A percentile compares a stretch with the other conserved stretches of the same genome.
Evolutionary conservation across 306 rosid species (phyloP).

Genomic region (Malus fusca): DNA sequence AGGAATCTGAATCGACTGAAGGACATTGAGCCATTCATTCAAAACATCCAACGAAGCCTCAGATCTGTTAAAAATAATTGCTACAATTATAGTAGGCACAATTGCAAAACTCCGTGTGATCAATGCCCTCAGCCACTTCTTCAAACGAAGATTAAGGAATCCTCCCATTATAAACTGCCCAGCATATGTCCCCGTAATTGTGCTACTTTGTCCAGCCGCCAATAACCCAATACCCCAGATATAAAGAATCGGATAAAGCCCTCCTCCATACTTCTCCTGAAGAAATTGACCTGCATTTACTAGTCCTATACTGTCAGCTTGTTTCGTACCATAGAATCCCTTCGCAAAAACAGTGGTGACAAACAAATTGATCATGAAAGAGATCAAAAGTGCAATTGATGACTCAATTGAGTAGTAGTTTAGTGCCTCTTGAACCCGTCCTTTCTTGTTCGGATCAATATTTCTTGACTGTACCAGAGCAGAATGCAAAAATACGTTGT

Average conservation of each 20-base stretch:
- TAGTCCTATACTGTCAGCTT: conserved; percentile 65
- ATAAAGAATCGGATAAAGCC: conserved; percentile 71
- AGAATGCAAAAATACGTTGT: conserved; percentile 82
- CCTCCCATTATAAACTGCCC: conserved; percentile 98
- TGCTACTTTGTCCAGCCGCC: conserved; percentile 94
- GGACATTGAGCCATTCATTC: conserved; percentile 92
- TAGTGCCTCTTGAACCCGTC: conserved; percentile 75
- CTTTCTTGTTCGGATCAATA: conserved; percentile 54
- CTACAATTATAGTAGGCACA: conserved; percentile 74
- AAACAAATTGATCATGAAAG: conserved; percentile 72
- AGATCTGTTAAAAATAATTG: conserved; percentile 61
- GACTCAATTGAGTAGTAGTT: conserved; percentile 82
- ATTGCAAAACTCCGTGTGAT: conserved; percentile 83
- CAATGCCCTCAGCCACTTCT: conserved; percentile 87
- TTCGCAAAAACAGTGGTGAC: conserved; percentile 77
- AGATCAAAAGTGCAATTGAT: conserved; percentile 53
- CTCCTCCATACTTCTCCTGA: conserved; percentile 78
- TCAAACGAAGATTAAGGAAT: conserved; percentile 75
- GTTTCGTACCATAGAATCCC: conserved; percentile 63
- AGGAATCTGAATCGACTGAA: conserved; percentile 87
- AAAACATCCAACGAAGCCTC: conserved; percentile 66
- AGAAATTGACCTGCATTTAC: conserved; percentile 85
- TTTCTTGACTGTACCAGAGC: conserved; percentile 88
- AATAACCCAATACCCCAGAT: conserved; percentile 86
- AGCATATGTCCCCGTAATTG: conserved; percentile 85